Percentiles rank a stretch among this genome's conserved stretches.
phyloP scores from a whole-genome alignment of 129 eudicot species.

The Mikania micrantha region DNA sequence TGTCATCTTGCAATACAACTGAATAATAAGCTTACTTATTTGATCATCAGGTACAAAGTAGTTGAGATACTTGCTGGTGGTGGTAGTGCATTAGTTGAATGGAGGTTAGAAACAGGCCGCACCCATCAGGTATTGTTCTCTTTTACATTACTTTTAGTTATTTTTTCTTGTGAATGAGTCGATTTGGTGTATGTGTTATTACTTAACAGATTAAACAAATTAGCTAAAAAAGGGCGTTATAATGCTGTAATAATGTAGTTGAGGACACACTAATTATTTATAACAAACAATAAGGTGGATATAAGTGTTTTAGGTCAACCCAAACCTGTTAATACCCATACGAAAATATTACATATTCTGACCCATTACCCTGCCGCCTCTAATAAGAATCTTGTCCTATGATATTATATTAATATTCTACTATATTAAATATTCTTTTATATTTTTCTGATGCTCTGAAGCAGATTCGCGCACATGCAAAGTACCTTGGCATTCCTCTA shows the following conservation, averaged over 20 bases:
- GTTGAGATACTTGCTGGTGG: slow-evolving; percentile 89
- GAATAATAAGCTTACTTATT: neutral
- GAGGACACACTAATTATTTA: neutral
- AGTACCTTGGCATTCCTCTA: slow-evolving; percentile 73
- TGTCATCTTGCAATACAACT: neutral
- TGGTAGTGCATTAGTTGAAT: slow-evolving; percentile 88
- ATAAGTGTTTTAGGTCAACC: neutral
- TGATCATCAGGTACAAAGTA: slow-evolving; percentile 62
- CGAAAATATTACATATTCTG: neutral
- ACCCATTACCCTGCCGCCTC: neutral
- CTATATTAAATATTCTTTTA: too few species aligned
- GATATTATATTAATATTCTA: neutral
- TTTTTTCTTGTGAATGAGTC: neutral
- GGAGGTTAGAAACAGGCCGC: slow-evolving; percentile 95
- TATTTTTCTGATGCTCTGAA: slow-evolving; percentile 5
- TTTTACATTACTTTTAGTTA: neutral
- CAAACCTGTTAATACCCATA: neutral
- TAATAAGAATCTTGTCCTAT: neutral
- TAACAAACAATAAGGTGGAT: neutral
- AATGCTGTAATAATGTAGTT: neutral
- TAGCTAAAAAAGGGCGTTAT: neutral
- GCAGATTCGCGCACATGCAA: slow-evolving; percentile 95
- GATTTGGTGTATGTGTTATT: neutral
- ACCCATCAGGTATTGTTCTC: slow-evolving; percentile 72
- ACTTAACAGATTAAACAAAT: neutral